Base-by-base conservation (phyloP, 768 basidiomycete genomes). In the Lanmaoa rubissima region DNA sequence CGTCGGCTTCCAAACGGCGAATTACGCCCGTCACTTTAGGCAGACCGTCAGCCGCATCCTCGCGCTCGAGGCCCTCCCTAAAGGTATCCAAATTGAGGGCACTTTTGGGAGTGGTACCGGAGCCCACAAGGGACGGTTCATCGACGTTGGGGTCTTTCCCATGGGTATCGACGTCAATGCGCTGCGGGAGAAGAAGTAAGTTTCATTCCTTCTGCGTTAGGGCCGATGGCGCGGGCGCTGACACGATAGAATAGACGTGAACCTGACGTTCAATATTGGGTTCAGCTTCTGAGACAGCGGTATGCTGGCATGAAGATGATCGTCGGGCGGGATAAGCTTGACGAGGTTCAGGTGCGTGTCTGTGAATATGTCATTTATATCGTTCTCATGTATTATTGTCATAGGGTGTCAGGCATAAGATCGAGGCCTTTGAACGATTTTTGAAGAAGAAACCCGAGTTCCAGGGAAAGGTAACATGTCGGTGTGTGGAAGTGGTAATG, bases 1-100 rank as follows among this genome's bases (percentile, higher is more conserved):
- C 43, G 86, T 98, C 34, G 93, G 92, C 3, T 98, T 98, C 81
- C 93, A 94, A 71, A 92, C 90, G 0, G 85, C 87, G 19, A 89
- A 84, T 69, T 90, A 85, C 61, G 90, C 91, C 0, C 78, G 90
- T 16, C 92, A 93, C 68, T 94, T 92, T 73, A 64, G 92, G 60
- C 90, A 93, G 76, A 92, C 91, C 0, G 89, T 91, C 34, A 83
- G 82, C 58, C 82, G 92, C 1, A 93, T 94, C 32, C 73, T 93
- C 70, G 78, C 86, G 0, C 84, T 85, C 44, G 92, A 94, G 68
- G 88, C 92, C 0, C 71, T 92, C 38, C 92, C 92, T 2, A 90
- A 90, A 65, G 92, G 92, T 3, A 87, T 94, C 40, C 87, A 89
- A 65, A 75, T 88, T 14, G 77, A 79, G 13, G 66, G 64, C 14